Percentiles rank a stretch among this genome's conserved stretches.
phyloP scores from a whole-genome alignment of 2,329 filamentous ascomycete species.

The Neofusicoccum kwambonambiense region DNA sequence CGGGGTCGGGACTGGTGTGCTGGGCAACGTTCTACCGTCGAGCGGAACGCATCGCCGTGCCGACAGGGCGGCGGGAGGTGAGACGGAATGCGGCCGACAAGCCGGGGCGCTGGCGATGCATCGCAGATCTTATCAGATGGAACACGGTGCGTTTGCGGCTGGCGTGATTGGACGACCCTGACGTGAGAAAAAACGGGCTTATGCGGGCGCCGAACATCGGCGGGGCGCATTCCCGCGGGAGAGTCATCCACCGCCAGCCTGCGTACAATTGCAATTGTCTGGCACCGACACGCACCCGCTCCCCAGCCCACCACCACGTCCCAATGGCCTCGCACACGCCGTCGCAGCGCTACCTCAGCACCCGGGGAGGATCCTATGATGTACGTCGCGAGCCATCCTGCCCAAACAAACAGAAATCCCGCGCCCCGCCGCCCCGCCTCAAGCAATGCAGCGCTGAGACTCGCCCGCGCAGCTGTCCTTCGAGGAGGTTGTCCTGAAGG shows the following conservation, averaged over 20 bases:
- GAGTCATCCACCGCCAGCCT: neutral
- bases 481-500: conserved; percentile 87
- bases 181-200: neutral
- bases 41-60: neutral
- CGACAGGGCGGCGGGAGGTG: neutral
- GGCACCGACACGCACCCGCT: neutral
- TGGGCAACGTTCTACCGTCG: neutral
- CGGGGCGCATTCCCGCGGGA: neutral
- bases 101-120: neutral
- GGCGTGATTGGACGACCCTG: conserved; percentile 11
- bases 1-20: neutral
- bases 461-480: conserved; percentile 67
- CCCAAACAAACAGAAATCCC: conserved; percentile 11
- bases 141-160: neutral
- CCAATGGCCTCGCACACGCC: conserved; percentile 48
- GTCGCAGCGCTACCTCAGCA: conserved; percentile 63
- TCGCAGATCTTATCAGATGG: neutral
- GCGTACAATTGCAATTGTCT: neutral
- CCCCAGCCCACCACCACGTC: neutral
- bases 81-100: neutral
- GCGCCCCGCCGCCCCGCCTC: conserved; percentile 27
- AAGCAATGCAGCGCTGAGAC: conserved; percentile 16
- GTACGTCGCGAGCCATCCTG: conserved; percentile 36
- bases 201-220: conserved; percentile 4
- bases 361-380: conserved; percentile 61